Evolutionary conservation across 2,329 filamentous ascomycete species (phyloP).

Genomic region (Rutstroemia sp.): DNA sequence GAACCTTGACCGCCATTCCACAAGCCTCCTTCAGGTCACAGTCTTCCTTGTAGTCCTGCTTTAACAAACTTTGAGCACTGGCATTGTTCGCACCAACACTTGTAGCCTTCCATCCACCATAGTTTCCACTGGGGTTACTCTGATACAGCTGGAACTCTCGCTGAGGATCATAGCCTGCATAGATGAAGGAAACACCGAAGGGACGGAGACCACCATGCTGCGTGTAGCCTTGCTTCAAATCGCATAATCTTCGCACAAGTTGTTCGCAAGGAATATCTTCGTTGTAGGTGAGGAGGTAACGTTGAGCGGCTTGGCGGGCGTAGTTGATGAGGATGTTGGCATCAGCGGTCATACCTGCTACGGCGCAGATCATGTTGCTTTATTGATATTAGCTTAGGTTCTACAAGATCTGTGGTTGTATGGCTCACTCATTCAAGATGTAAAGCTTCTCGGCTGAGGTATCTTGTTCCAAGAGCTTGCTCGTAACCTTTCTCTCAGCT

Average conservation of each 20-base stretch:
- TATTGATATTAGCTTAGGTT: constrained; percentile 11
- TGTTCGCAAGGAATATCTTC: constrained; percentile 99
- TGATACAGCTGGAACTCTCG: constrained; percentile 98
- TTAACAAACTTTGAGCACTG: constrained; percentile 90
- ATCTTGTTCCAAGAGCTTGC: constrained; percentile 98
- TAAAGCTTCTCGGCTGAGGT: constrained; percentile 99
- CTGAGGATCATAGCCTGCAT: constrained; percentile 93
- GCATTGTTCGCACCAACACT: constrained; percentile 98
- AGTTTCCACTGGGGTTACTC: constrained; percentile 97
- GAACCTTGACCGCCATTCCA: constrained; percentile 93
- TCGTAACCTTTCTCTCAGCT: constrained; percentile 97
- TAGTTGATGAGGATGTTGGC: constrained; percentile 99
- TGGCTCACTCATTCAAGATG: constrained; percentile 86
- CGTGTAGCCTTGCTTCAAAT: constrained; percentile 98
- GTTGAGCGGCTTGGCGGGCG: constrained; percentile 91
- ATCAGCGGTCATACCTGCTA: constrained; percentile 98
- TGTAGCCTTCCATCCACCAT: constrained; percentile 98
- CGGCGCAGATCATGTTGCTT: constrained; percentile 99
- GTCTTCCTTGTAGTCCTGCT: constrained; percentile 99
- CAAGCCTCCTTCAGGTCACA: constrained; percentile 95
- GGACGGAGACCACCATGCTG: constrained; percentile 97
- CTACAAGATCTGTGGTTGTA: neutral
- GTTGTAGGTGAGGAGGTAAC: constrained; percentile 98
- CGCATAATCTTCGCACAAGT: constrained; percentile 90
- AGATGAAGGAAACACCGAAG: constrained; percentile 99